These are phyloP conservation scores for Paxillus ammoniavirescens DNA, from an alignment of 768 basidiomycete genomes.

Conservation along the genomic window DNA sequence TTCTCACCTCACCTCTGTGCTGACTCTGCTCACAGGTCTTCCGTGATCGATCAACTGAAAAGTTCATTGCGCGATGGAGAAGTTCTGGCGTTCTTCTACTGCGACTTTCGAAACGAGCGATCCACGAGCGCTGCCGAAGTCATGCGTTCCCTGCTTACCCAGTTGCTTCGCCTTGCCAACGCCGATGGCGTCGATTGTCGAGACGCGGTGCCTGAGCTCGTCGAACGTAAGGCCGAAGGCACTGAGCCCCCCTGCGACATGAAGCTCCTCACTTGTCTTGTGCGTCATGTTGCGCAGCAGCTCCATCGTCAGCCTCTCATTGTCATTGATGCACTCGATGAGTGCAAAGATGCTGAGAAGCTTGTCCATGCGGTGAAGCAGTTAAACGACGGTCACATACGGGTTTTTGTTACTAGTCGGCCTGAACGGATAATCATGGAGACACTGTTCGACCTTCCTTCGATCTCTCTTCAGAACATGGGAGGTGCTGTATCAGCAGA, in stretches of 20 bases:
- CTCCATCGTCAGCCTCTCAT: not conserved
- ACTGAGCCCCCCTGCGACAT: not conserved
- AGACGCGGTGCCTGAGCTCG: not conserved
- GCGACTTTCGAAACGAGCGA: not conserved
- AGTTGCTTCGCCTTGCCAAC: not conserved
- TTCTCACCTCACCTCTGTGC: not conserved
- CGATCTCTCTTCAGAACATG: constrained; percentile 7
- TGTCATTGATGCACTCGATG: constrained; percentile 17
- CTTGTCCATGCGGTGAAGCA: not conserved
- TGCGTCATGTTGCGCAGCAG: not conserved
- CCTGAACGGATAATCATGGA: constrained; percentile 9
- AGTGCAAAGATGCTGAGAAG: constrained; percentile 8
- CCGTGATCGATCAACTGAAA: not conserved
- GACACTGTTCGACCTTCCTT: not conserved
- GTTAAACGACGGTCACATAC: not conserved
- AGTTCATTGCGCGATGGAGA: not conserved
- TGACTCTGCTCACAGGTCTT: not conserved
- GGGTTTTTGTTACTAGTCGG: constrained; percentile 12
- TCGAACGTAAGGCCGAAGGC: not conserved
- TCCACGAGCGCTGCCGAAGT: not conserved
- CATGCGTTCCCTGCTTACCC: not conserved
- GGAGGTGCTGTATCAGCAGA: not conserved
- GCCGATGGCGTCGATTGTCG: not conserved
- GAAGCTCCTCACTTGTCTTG: not conserved
- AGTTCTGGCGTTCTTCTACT: not conserved